Evolutionary conservation across 2,329 filamentous ascomycete genomes (phyloP).

Genomic region (Harringtonia lauricola): DNA sequence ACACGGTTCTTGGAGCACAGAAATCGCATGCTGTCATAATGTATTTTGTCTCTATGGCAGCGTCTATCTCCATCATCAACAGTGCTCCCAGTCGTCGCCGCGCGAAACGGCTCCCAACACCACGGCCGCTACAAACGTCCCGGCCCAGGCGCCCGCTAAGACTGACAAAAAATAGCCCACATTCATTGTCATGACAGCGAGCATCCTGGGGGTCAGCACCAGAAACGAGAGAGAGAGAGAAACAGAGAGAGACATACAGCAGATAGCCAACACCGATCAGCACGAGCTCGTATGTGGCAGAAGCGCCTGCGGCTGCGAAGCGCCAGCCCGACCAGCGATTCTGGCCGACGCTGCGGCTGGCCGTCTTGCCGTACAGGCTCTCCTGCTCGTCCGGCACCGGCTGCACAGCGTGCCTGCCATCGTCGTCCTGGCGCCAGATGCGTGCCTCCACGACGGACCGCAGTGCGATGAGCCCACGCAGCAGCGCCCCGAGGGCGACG

Average conservation of each 20-base stretch:
- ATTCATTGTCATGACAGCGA: constrained; percentile 81
- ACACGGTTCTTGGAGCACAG: no score
- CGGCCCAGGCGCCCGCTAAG: constrained; percentile 65
- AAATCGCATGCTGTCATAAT: no score
- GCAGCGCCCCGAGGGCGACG: constrained; percentile 59
- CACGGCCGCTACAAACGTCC: no score
- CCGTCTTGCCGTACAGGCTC: constrained; percentile 14
- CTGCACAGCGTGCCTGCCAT: no score
- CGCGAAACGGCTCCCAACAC: constrained; percentile 55
- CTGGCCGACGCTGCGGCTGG: not conserved
- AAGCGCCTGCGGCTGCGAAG: not conserved
- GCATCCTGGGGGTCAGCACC: constrained; percentile 49
- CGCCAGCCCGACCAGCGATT: not conserved
- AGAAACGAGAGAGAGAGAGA: not conserved
- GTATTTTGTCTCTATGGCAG: no score
- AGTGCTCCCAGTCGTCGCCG: constrained; percentile 37
- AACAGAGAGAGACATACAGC: constrained; percentile 52
- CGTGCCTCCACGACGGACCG: constrained; percentile 50
- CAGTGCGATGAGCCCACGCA: constrained; percentile 59
- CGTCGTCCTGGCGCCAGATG: constrained; percentile 59
- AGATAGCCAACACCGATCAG: constrained; percentile 70
- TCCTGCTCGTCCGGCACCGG: constrained; percentile 28
- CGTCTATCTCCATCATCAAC: constrained; percentile 1
- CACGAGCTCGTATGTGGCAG: constrained; percentile 20
- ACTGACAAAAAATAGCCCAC: constrained; percentile 71